A percentile compares a stretch with the other conserved stretches of the same genome.
Evolutionary conservation across 306 rosid species (phyloP).

Genomic region (Alnus glutinosa): DNA sequence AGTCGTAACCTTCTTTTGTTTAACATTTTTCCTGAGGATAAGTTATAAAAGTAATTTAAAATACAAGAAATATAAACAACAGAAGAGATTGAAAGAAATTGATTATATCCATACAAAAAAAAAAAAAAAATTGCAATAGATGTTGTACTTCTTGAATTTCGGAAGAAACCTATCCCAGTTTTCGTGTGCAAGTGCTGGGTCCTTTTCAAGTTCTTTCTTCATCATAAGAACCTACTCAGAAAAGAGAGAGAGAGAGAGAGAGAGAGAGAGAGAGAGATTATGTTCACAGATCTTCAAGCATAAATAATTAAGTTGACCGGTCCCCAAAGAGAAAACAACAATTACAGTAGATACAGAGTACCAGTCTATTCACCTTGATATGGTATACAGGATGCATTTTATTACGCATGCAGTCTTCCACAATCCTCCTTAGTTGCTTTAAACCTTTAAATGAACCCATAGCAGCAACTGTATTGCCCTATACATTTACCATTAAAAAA

Average conservation of each 20-base stretch:
- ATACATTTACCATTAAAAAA: slow-evolving; percentile 22
- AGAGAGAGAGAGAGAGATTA: neutral
- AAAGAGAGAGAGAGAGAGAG: neutral
- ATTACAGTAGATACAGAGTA: slow-evolving; percentile 4
- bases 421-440: slow-evolving; percentile 78
- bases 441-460: slow-evolving; percentile 92
- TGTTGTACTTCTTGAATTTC: slow-evolving; percentile 74
- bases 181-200: slow-evolving; percentile 83
- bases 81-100: slow-evolving; percentile 15
- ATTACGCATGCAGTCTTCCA: slow-evolving; percentile 87
- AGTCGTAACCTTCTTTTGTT: slow-evolving; percentile 69
- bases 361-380: slow-evolving; percentile 63
- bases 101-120: slow-evolving; percentile 10
- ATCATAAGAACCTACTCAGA: slow-evolving; percentile 73
- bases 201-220: slow-evolving; percentile 90
- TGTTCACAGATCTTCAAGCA: slow-evolving; percentile 9
- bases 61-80: neutral
- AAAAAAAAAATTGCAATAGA: slow-evolving; percentile 2
- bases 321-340: neutral
- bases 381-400: slow-evolving; percentile 90
- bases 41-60: neutral
- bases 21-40: slow-evolving; percentile 72
- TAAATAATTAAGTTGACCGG: neutral
- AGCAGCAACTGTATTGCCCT: slow-evolving; percentile 89
- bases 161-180: slow-evolving; percentile 98